These are phyloP conservation scores for Chrysanthemum lavandulifolium DNA, from an alignment of 129 eudicot species.

Conservation along the genomic window DNA sequence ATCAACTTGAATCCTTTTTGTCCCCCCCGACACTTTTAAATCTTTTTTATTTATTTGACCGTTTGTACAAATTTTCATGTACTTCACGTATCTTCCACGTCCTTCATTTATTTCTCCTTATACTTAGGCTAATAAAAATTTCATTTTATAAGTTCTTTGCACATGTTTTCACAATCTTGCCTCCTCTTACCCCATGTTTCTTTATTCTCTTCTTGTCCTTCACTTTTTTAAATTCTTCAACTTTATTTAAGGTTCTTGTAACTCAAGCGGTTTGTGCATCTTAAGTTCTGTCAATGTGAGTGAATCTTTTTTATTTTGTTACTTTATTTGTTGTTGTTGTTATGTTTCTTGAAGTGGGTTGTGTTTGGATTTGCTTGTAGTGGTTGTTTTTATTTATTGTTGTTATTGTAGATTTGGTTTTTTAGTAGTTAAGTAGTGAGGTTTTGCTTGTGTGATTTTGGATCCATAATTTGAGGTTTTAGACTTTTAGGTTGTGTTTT, in stretches of 20 bases:
- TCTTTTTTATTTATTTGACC: slow-evolving; percentile 22
- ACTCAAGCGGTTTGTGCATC: slow-evolving; percentile 25
- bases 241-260: slow-evolving; percentile 27
- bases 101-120: slow-evolving; percentile 33
- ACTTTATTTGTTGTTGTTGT: neutral
- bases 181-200: slow-evolving; percentile 39
- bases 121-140: neutral
- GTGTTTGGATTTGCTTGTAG: neutral
- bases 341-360: neutral
- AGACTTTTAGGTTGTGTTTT: neutral
- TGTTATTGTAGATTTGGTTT: slow-evolving; percentile 1
- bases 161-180: slow-evolving; percentile 60
- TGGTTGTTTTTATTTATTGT: neutral
- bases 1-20: slow-evolving; percentile 34
- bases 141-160: slow-evolving; percentile 32
- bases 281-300: slow-evolving; percentile 26
- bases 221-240: neutral
- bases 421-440: neutral
- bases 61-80: slow-evolving; percentile 41
- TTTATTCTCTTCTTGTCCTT: slow-evolving; percentile 28
- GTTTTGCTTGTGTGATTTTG: too few species aligned
- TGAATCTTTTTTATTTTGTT: slow-evolving; percentile 12
- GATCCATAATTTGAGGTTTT: slow-evolving; percentile 16
- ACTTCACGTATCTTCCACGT: slow-evolving; percentile 55
- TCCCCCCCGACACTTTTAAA: slow-evolving; percentile 22